phyloP scores from a whole-genome alignment of 768 basidiomycete genomes.

The Termitomyces sp. region DNA sequence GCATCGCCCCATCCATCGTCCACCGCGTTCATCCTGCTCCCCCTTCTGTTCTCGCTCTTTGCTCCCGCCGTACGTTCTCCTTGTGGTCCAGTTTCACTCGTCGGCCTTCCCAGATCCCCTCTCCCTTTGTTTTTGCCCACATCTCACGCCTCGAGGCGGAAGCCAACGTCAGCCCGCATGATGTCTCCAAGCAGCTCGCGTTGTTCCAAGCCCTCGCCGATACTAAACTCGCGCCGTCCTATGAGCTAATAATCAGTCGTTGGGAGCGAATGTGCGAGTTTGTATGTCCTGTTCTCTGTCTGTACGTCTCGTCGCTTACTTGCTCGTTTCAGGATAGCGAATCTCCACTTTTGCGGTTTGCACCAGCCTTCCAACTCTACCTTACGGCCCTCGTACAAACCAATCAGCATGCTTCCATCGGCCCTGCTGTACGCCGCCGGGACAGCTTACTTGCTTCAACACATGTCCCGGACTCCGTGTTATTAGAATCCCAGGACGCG shows the following conservation, averaged over 20 bases:
- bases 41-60: constrained; percentile 16
- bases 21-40: constrained; percentile 5
- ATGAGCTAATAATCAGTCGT: constrained; percentile 67
- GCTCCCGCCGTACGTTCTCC: constrained; percentile 28
- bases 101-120: constrained; percentile 40
- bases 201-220: constrained; percentile 63
- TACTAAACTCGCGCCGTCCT: constrained; percentile 61
- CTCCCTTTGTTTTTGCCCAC: constrained; percentile 61
- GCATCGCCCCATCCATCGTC: constrained; percentile 3
- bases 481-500: constrained; percentile 7
- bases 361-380: constrained; percentile 74
- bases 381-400: constrained; percentile 59
- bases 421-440: constrained; percentile 61
- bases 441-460: constrained; percentile 52
- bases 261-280: constrained; percentile 86
- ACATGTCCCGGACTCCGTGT: constrained; percentile 4
- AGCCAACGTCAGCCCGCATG: constrained; percentile 68
- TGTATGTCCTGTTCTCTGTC: constrained; percentile 39
- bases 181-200: constrained; percentile 64
- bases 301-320: constrained; percentile 5
- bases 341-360: constrained; percentile 66
- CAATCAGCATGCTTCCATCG: constrained; percentile 51
- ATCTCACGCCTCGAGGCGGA: constrained; percentile 75
- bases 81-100: constrained; percentile 43
- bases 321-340: constrained; percentile 46